phyloP scores from a whole-genome alignment of 2,329 filamentous ascomycete genomes.

The Cladosporium sp. region DNA sequence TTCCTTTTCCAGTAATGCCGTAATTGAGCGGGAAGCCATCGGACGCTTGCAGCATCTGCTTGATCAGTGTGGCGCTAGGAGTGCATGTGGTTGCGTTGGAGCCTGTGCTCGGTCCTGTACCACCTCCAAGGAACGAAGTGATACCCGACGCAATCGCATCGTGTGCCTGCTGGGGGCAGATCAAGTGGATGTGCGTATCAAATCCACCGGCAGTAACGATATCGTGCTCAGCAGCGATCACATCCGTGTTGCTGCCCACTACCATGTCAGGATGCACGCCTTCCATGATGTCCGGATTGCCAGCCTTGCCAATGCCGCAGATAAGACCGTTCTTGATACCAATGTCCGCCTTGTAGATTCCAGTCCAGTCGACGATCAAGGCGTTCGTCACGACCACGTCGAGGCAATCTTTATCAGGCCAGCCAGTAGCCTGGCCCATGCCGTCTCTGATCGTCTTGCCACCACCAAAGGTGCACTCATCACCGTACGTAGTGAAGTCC shows the following conservation, averaged over 20 bases:
- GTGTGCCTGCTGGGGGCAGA: conserved; percentile 84
- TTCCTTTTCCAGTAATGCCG: conserved; percentile 90
- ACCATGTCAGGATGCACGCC: conserved; percentile 73
- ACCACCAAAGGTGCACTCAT: conserved; percentile 92
- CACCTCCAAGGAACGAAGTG: conserved; percentile 85
- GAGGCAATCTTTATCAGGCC: conserved; percentile 63
- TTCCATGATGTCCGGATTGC: conserved; percentile 96
- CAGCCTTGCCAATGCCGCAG: conserved; percentile 84
- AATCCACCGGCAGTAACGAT: conserved; percentile 88
- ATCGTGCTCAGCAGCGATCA: conserved; percentile 82
- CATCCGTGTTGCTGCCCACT: conserved; percentile 82
- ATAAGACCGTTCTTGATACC: conserved; percentile 85
- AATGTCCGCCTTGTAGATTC: conserved; percentile 95
- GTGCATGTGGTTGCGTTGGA: conserved; percentile 92
- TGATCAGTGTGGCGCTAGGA: conserved; percentile 73
- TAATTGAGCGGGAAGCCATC: conserved; percentile 79
- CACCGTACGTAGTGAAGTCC: conserved; percentile 77
- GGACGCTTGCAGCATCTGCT: conserved; percentile 82
- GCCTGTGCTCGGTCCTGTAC: conserved; percentile 85
- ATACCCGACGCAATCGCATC: conserved; percentile 81
- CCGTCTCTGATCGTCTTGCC: conserved; percentile 91
- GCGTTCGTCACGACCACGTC: conserved; percentile 88
- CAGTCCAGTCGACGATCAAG: conserved; percentile 80
- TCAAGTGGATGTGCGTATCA: conserved; percentile 88
- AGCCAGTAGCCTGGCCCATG: conserved; percentile 86